Evolutionary conservation across 2,329 filamentous ascomycete species (phyloP).

Genomic region (Parascedosporium putredinis): DNA sequence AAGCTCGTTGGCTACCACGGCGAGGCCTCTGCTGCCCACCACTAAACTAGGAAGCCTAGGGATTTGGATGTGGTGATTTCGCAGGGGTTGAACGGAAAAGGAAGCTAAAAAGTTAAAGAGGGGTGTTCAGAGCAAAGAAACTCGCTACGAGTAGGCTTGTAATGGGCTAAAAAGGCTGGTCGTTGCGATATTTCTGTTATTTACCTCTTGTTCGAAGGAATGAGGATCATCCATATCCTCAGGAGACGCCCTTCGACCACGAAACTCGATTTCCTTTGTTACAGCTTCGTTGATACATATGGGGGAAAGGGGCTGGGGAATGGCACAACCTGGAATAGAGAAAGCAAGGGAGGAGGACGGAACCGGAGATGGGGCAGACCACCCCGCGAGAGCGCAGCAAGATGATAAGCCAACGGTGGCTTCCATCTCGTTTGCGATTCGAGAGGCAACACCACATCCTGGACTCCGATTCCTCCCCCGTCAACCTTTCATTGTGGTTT

Average conservation of each 20-base stretch:
- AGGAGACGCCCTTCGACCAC: background rate
- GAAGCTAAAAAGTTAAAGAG: background rate
- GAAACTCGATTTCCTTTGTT: background rate
- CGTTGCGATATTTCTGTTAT: background rate
- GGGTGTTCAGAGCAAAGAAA: too few species aligned
- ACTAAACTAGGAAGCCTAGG: slow-evolving; percentile 29
- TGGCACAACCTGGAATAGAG: slow-evolving; percentile 1
- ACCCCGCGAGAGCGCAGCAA: background rate
- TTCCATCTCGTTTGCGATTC: background rate
- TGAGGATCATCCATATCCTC: background rate
- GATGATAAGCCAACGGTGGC: background rate
- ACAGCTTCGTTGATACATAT: background rate
- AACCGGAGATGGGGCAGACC: background rate
- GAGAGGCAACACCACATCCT: background rate
- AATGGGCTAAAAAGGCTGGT: background rate
- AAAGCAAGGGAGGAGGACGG: background rate
- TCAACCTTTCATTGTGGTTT: background rate
- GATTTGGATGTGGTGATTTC: background rate
- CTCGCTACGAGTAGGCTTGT: too few species aligned
- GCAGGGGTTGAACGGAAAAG: background rate
- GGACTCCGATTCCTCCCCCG: background rate
- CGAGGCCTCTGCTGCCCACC: slow-evolving; percentile 48
- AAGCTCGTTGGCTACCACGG: slow-evolving; percentile 92
- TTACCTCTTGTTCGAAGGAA: background rate
- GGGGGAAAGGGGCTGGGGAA: background rate